Evolutionary conservation across 2,329 filamentous ascomycete genomes (phyloP).

Genomic region (Verticillium nubilum): DNA sequence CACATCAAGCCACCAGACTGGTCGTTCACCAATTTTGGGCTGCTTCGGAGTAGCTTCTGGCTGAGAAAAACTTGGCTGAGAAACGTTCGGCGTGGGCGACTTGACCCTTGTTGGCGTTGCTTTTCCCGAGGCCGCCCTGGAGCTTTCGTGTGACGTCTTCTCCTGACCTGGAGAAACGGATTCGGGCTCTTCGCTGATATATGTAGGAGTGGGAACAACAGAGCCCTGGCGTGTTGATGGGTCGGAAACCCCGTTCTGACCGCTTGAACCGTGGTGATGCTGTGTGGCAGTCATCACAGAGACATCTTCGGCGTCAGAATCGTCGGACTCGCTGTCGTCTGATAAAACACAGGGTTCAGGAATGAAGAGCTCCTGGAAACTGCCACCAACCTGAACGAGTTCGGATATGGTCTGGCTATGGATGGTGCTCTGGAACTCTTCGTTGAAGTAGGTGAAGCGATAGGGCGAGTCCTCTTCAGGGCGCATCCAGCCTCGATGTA

Average conservation of each 20-base stretch:
- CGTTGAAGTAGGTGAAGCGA: slow-evolving; percentile 97
- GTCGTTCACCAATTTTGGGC: slow-evolving; percentile 69
- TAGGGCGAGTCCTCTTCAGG: slow-evolving; percentile 88
- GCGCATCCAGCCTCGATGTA: slow-evolving; percentile 75
- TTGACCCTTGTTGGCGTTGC: slow-evolving; percentile 42
- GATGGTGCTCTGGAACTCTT: slow-evolving; percentile 91
- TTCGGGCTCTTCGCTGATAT: slow-evolving; percentile 1
- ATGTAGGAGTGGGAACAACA: slow-evolving; percentile 21
- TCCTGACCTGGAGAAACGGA: slow-evolving; percentile 21
- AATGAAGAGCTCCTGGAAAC: slow-evolving; percentile 83
- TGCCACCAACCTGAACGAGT: slow-evolving; percentile 76
- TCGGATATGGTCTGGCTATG: slow-evolving; percentile 95
- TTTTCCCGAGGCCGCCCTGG: slow-evolving; percentile 33
- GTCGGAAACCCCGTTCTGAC: slow-evolving; percentile 36
- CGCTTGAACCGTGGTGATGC: slow-evolving; percentile 17
- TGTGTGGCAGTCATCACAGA: slow-evolving; percentile 1
- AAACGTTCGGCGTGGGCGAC: slow-evolving; percentile 21
- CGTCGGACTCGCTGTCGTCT: slow-evolving; percentile 56
- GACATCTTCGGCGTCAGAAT: slow-evolving; percentile 3
- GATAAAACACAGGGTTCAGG: slow-evolving; percentile 75
- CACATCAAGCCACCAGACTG: slow-evolving; percentile 96
- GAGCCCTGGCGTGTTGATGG: slow-evolving; percentile 41
- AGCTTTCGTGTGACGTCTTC: slow-evolving; percentile 21
- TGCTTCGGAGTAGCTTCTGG: slow-evolving; percentile 32
- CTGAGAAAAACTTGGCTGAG: slow-evolving; percentile 18